A percentile compares a stretch with the other conserved stretches of the same genome.
phyloP scores from a whole-genome alignment of 768 basidiomycete genomes.

The Lactifluus volemus region DNA sequence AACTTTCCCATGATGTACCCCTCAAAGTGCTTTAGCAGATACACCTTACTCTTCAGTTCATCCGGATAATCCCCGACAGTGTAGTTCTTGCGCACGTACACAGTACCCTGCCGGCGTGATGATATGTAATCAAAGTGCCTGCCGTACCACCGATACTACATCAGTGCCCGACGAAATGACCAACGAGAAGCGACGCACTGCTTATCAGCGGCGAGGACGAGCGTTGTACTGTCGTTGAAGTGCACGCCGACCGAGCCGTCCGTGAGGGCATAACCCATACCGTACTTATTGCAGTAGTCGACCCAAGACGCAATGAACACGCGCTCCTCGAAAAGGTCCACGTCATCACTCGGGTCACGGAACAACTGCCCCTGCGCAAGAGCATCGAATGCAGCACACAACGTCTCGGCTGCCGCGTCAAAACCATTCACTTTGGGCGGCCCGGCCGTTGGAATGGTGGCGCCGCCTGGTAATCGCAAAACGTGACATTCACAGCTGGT shows the following conservation, averaged over 20 bases:
- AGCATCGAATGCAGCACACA: constrained; percentile 59
- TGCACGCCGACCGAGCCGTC: constrained; percentile 93
- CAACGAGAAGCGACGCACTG: constrained; percentile 42
- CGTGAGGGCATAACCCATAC: constrained; percentile 97
- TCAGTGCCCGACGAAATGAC: not conserved
- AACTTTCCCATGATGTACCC: constrained; percentile 89
- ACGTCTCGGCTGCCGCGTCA: constrained; percentile 50
- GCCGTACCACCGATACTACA: not conserved
- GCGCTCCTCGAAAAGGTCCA: constrained; percentile 48
- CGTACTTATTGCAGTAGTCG: constrained; percentile 98
- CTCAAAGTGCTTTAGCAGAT: constrained; percentile 90
- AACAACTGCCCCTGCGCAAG: constrained; percentile 55
- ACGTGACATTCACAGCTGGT: not conserved
- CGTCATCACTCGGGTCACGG: constrained; percentile 51
- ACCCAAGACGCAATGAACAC: constrained; percentile 99
- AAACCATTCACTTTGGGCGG: constrained; percentile 44
- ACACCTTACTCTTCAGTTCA: constrained; percentile 84
- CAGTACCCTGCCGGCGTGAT: constrained; percentile 52
- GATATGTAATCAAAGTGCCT: constrained; percentile 90
- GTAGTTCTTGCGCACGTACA: constrained; percentile 65
- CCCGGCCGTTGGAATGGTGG: constrained; percentile 21
- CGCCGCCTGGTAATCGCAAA: constrained; percentile 13
- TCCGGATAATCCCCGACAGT: constrained; percentile 65
- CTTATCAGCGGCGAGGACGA: constrained; percentile 82
- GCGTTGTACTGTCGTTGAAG: constrained; percentile 90